phyloP scores from a whole-genome alignment of 2,329 filamentous ascomycete species.

The Arthrobotrys musiformis region DNA sequence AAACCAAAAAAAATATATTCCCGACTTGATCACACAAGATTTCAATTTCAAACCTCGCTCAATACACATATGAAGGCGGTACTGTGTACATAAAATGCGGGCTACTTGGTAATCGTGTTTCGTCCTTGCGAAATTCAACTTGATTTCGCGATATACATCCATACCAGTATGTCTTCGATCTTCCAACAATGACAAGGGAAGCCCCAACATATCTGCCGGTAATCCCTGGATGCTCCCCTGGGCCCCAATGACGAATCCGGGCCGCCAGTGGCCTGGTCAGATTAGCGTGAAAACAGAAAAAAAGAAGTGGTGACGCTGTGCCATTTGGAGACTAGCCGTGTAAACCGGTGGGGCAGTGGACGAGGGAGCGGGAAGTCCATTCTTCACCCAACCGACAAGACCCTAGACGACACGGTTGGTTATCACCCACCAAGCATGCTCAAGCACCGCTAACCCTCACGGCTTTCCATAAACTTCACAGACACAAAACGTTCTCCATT shows the following conservation, averaged over 20 bases:
- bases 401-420: conserved; percentile 24
- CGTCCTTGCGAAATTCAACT: background rate
- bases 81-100: too few relatives aligned
- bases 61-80: background rate
- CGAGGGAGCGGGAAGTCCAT: conserved; percentile 30
- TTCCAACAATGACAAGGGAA: conserved; percentile 3
- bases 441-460: background rate
- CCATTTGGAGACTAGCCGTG: conserved; percentile 25
- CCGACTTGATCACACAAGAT: conserved; percentile 18
- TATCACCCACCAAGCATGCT: conserved; percentile 26
- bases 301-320: conserved; percentile 22
- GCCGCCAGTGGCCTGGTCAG: conserved; percentile 25
- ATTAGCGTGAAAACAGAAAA: conserved; percentile 13
- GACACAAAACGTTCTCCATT: conserved; percentile 3
- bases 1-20: conserved; percentile 40
- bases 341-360: conserved; percentile 36
- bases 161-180: background rate
- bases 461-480: conserved; percentile 4
- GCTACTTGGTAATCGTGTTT: background rate
- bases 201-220: background rate
- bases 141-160: too few relatives aligned
- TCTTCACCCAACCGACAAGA: background rate
- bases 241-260: conserved; percentile 49
- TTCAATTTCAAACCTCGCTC: background rate
- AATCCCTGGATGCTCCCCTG: conserved; percentile 12